A percentile compares a stretch with the other conserved stretches of the same genome.
These are phyloP conservation scores for Noccaea bulbosa DNA, from an alignment of 345 rosid genomes.

Conservation along the genomic window DNA sequence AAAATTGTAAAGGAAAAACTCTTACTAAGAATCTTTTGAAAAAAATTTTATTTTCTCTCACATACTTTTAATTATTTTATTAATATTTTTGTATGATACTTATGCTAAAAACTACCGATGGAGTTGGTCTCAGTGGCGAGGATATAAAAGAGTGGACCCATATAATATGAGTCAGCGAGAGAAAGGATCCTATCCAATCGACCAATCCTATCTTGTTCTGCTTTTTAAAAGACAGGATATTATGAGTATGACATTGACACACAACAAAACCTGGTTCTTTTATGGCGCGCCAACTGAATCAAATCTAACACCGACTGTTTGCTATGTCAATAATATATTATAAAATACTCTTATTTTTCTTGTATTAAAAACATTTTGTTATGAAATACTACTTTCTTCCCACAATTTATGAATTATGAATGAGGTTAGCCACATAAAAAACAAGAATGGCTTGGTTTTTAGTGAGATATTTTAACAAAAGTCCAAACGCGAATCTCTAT, in stretches of 20 bases:
- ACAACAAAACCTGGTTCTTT: conserved; percentile 2
- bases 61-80: too few relatives aligned
- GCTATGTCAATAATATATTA: background rate
- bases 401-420: background rate
- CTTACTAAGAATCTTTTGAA: too few relatives aligned
- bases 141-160: conserved; percentile 21
- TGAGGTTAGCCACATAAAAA: background rate
- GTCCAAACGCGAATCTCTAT: background rate
- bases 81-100: too few relatives aligned
- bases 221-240: background rate
- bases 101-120: too few relatives aligned
- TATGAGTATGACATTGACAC: conserved; percentile 12
- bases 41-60: too few relatives aligned
- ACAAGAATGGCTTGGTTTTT: background rate
- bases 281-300: conserved; percentile 22
- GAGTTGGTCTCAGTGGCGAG: conserved; percentile 6
- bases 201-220: conserved; percentile 16
- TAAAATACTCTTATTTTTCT: background rate
- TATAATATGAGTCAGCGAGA: conserved; percentile 14
- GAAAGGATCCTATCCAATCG: conserved; percentile 10
- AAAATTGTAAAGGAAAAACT: too few relatives aligned
- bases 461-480: background rate
- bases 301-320: background rate
- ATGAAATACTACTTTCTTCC: background rate
- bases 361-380: background rate